A percentile compares a stretch with the other conserved stretches of the same genome.
Evolutionary conservation across 2,329 filamentous ascomycete species (phyloP).

Genomic region (Hymenoscyphus repandus): DNA sequence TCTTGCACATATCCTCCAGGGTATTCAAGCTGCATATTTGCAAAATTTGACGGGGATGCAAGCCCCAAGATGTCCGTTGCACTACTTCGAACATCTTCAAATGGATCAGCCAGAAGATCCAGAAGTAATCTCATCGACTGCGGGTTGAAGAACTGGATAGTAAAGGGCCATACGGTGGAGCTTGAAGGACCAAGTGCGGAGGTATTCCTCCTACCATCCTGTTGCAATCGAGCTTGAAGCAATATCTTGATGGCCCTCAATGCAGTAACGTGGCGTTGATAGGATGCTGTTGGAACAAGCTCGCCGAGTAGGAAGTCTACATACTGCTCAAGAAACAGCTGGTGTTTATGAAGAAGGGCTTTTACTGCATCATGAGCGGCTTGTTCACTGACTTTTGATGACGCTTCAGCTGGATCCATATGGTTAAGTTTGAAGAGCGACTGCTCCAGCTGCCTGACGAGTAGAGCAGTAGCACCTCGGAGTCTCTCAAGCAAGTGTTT

Average conservation of each 20-base stretch:
- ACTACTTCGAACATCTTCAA: constrained; percentile 76
- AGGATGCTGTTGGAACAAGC: constrained; percentile 75
- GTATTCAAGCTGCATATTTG: neutral
- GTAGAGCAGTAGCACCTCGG: constrained; percentile 56
- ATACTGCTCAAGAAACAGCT: constrained; percentile 70
- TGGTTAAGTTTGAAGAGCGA: constrained; percentile 11
- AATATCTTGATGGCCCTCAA: constrained; percentile 65
- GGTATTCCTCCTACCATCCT: neutral
- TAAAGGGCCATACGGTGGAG: constrained; percentile 24
- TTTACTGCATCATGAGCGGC: constrained; percentile 7
- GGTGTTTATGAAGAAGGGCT: constrained; percentile 39
- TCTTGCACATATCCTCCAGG: neutral
- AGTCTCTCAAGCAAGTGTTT: constrained; percentile 74
- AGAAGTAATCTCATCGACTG: constrained; percentile 60
- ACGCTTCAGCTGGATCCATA: neutral
- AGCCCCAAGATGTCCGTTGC: constrained; percentile 48
- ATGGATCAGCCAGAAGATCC: constrained; percentile 81
- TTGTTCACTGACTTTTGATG: constrained; percentile 20
- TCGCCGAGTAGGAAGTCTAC: constrained; percentile 66
- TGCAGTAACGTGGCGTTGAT: constrained; percentile 81
- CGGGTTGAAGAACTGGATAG: constrained; percentile 34
- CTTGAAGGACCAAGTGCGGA: constrained; percentile 8
- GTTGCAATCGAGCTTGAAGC: constrained; percentile 40
- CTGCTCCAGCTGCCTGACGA: constrained; percentile 38
- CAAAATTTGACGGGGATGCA: constrained; percentile 36